Evolutionary conservation across 2,329 filamentous ascomycete species (phyloP).

Genomic region (Sarocladiaceae sp.): DNA sequence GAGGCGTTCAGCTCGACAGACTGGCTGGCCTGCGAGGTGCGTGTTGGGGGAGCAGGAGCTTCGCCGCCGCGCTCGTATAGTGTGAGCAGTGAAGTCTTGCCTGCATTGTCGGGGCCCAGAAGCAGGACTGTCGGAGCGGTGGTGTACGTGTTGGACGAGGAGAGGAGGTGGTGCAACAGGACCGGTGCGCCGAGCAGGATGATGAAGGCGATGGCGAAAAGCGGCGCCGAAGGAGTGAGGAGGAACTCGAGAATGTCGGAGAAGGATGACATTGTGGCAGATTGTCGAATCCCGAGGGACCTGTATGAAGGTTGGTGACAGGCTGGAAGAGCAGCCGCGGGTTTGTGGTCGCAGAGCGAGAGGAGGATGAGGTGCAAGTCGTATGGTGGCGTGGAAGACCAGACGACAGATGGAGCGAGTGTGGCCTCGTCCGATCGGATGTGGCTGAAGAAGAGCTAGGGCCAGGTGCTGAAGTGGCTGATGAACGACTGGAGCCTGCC

Average conservation of each 20-base stretch:
- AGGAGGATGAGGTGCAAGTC: no score
- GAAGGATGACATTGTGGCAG: constrained; percentile 33
- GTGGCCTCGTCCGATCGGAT: background rate
- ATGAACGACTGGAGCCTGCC: no score
- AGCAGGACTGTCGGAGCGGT: constrained; percentile 74
- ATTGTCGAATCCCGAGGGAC: no score
- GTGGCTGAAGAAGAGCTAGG: background rate
- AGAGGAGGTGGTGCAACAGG: constrained; percentile 71
- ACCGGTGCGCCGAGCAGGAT: constrained; percentile 71
- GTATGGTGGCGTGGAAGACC: background rate
- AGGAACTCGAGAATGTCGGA: constrained; percentile 44
- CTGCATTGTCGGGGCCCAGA: constrained; percentile 73
- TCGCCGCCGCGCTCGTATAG: constrained; percentile 55
- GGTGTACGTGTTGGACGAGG: constrained; percentile 60
- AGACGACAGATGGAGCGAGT: no score
- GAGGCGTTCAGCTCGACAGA: constrained; percentile 52
- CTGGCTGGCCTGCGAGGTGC: constrained; percentile 49
- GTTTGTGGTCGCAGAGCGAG: no score
- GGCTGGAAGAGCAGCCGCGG: background rate
- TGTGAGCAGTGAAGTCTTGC: constrained; percentile 86
- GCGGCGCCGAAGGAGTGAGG: constrained; percentile 54
- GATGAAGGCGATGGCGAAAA: constrained; percentile 64
- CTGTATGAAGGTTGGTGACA: background rate
- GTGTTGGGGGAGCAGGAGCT: constrained; percentile 37
- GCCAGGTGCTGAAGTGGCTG: background rate